Evolutionary conservation across 2,329 filamentous ascomycete species (phyloP).

Genomic region (Nakataea oryzae): DNA sequence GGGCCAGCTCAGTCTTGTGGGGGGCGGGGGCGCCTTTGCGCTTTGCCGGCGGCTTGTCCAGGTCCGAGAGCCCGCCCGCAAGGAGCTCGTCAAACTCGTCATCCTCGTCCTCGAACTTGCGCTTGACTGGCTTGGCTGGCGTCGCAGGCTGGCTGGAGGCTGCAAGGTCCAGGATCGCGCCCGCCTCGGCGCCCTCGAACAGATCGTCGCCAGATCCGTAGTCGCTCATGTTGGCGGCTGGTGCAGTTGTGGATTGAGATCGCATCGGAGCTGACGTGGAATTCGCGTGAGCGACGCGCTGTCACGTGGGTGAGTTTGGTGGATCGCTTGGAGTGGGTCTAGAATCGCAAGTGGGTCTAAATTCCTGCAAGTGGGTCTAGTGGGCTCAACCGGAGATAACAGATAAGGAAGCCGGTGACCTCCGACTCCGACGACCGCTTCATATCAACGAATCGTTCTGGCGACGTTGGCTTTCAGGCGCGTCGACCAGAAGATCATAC

Average conservation of each 20-base stretch:
- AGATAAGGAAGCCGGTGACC: too few species aligned
- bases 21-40: background rate
- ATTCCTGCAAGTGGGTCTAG: too few species aligned
- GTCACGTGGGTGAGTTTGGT: background rate
- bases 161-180: background rate
- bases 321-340: too few species aligned
- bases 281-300: background rate
- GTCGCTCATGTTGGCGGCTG: constrained; percentile 12
- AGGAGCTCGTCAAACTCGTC: constrained; percentile 7
- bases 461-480: too few species aligned
- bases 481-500: too few species aligned
- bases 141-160: background rate
- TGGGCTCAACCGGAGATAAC: too few species aligned
- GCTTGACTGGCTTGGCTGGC: background rate
- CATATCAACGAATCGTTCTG: too few species aligned
- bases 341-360: too few species aligned
- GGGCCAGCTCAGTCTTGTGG: constrained; percentile 7
- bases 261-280: too few species aligned
- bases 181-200: constrained; percentile 15
- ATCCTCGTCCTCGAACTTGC: constrained; percentile 2
- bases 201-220: constrained; percentile 23
- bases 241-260: too few species aligned
- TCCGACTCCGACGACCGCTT: too few species aligned
- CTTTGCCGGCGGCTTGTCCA: background rate
- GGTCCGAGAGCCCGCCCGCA: background rate